A percentile compares a stretch with the other conserved stretches of the same genome.
phyloP scores from a whole-genome alignment of 805 yeast species.

The Candida michaelii region DNA sequence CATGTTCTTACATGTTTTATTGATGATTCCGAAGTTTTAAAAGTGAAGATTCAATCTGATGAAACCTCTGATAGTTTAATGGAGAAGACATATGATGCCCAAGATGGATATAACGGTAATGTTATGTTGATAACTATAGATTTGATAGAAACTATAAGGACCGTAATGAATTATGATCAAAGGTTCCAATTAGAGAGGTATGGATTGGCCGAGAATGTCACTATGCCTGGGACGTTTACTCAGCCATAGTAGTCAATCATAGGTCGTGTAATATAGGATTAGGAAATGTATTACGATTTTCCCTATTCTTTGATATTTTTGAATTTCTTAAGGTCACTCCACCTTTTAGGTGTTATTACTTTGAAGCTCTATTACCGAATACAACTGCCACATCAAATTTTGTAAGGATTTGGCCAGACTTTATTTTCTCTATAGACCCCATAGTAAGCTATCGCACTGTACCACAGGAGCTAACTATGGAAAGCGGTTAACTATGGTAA shows the following conservation, averaged over 20 bases:
- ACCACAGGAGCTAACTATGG: too few relatives aligned
- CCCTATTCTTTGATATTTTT: too few relatives aligned
- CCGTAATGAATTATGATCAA: slow-evolving; percentile 10
- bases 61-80: slow-evolving; percentile 5
- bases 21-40: slow-evolving; percentile 31
- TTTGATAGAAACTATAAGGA: slow-evolving; percentile 9
- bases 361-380: too few relatives aligned
- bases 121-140: slow-evolving; percentile 32
- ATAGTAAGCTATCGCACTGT: too few relatives aligned
- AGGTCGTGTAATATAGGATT: not conserved
- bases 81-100: slow-evolving; percentile 20
- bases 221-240: slow-evolving; percentile 11
- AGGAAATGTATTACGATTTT: too few relatives aligned
- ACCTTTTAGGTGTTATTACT: too few relatives aligned
- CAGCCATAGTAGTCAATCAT: not conserved
- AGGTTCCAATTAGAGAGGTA: slow-evolving; percentile 1
- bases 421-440: too few relatives aligned
- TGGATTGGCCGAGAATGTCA: not conserved
- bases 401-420: too few relatives aligned
- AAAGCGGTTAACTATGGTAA: too few relatives aligned
- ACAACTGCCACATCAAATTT: too few relatives aligned
- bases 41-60: slow-evolving; percentile 3
- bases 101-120: slow-evolving; percentile 43
- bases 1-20: slow-evolving; percentile 34
- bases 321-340: too few relatives aligned